Evolutionary conservation across 345 rosid species (phyloP), one percentile per base, ranked within the genome.

Genomic region (Eucalyptus camaldulensis): DNA sequence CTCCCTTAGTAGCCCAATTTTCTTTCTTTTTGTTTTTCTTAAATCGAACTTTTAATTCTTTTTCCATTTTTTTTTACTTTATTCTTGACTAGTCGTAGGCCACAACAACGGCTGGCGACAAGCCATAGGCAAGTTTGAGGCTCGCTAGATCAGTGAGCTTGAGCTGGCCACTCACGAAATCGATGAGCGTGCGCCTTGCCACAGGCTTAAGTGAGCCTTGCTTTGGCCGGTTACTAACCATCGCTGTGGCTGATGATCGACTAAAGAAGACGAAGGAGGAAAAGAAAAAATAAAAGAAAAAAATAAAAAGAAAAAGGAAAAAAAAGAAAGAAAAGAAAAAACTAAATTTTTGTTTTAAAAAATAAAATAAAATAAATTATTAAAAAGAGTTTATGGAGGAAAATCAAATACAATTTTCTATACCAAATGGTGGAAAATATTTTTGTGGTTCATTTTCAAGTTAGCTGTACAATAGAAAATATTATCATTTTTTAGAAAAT

Each of bases 161-260:
- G 29, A 56, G 62, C 3, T 56, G 6, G 29, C 62, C 29, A 2
- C 62, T 56, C 0, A 13, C 1, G 0, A 24, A 21, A 56, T 56
- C 0, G 29, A 21, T 0, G 12, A 56, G 62, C 0, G 13, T 8
- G 62, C 1, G 0, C 12, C 62, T 56, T 22, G 62, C 62, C 62
- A 56, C 0, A 1, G 6, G 62, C 62, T 56, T 1, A 24, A 56
- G 29, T 5, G 27, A 4, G 62, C 29, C 62, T 56, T 0, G 0
- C 29, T 56, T 56, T 56, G 62, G 62, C 3, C 0, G 1, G 0
- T 56, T 24, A 6, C 62, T 0, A 0, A 56, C 1, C 0, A 0
- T 56, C 0, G 5, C 0, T 0, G 0, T 56, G 62, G 62, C 1
- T 0, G 0, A 53, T 56, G 29, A 56, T 6, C 0, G 0, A 24